Conservation (phyloP, 192 early-diverging fungal species). For the Coemansia sp. region DNA sequence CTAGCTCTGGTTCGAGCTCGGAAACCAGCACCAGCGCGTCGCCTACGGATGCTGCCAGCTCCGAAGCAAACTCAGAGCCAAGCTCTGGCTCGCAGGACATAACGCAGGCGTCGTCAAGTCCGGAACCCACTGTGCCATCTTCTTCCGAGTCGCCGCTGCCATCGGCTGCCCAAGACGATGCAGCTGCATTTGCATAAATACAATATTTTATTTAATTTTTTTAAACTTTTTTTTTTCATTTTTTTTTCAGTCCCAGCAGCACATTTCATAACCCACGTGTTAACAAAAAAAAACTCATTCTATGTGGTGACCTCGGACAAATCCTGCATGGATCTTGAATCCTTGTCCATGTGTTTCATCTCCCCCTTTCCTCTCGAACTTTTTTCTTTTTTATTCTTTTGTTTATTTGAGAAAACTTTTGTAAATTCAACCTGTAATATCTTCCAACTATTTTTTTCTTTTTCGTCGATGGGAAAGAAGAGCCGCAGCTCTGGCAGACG, state of each 20-base stretch:
- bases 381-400: not conserved
- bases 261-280: not conserved
- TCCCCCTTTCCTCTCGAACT: not conserved
- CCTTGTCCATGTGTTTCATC: too few species aligned
- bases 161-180: not conserved
- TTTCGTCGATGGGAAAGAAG: constrained; percentile 24
- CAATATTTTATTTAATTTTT: not conserved
- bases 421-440: not conserved
- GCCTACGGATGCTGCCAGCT: not conserved
- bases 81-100: not conserved
- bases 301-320: too few species aligned
- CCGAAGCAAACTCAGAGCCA: too few species aligned
- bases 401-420: not conserved
- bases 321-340: too few species aligned
- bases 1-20: not conserved
- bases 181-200: not conserved
- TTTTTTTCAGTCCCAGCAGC: not conserved
- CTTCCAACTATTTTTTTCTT: not conserved
- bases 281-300: not conserved
- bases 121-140: not conserved
- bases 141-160: not conserved
- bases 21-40: not conserved
- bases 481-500: constrained; percentile 25
- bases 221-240: not conserved
- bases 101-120: not conserved